Base-by-base conservation (phyloP, 2,329 filamentous ascomycete species). In the Diplodia sapinea region DNA sequence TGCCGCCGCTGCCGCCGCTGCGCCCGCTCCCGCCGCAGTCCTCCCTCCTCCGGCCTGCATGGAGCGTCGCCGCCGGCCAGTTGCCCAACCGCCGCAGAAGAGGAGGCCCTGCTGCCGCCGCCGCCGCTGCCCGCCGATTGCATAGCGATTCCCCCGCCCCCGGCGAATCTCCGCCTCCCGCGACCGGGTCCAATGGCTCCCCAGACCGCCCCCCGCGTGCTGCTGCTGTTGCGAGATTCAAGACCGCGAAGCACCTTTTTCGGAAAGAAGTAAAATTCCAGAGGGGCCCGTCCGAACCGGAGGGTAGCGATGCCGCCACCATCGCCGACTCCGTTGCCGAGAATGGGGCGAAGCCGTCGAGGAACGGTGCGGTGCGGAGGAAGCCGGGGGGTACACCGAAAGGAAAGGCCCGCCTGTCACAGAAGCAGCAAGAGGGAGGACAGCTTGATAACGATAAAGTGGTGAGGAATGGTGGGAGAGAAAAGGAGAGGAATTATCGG, bases 11-110 rank as follows among this genome's bases (percentile, higher is more conserved):
- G 81, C 80, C 76, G 75, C 76, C 75, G 73, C 77, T 77, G 75
- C 79, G 79, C 72, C 74, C 78, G 49, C 73, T 77, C 69, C 79
- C 75, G 74, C 76, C 79, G 76, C 79, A 79, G 76, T 80, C 79
- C 43, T 47, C n/a, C 76, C 77, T 80, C 76, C 77, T 80, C 73
- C 75, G 79, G 72, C 76, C 79, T 73, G 72, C 74, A 75, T 79
- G 80, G 80, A 78, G 26, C 57, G 57, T 57, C 43, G 43, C n/a
- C 17, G 43, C n/a, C 17, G 8, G 50, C 17, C 56, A 52, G 55
- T 29, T 47, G 33, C 9, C 17, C 17, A 8, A n/a, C 43, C 17
- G 17, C 9, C 23, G 65, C 65, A 64, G 79, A 79, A 71, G 77
- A 79, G 71, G 77, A 33, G 6, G 5, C 31, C 31, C 31, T 38